Evolutionary conservation across 371 early-diverging fungal species (phyloP).

Genomic region (Rhizopus delemar): DNA sequence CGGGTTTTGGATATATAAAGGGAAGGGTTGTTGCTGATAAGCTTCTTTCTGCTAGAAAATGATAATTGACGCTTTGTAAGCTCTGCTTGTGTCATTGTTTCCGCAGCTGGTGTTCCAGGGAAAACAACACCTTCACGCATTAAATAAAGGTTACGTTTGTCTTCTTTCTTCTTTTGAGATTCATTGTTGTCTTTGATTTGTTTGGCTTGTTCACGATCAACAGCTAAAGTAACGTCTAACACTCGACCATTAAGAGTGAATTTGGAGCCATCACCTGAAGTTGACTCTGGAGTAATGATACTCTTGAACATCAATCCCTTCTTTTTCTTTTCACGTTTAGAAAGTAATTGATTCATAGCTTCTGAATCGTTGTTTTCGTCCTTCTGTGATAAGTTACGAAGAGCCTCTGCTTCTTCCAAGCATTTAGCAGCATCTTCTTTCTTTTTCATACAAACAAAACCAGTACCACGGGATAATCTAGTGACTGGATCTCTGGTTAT

Average conservation of each 20-base stretch:
- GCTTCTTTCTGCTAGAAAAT: conserved; percentile 76
- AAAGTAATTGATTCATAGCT: conserved; percentile 36
- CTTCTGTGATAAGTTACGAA: conserved; percentile 43
- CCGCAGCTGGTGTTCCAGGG: conserved; percentile 82
- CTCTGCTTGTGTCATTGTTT: conserved; percentile 68
- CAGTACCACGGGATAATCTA: conserved; percentile 86
- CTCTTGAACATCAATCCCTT: conserved; percentile 62
- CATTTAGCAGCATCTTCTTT: conserved; percentile 74
- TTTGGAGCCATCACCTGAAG: conserved; percentile 55
- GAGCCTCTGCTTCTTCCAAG: conserved; percentile 65
- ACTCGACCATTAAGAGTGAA: conserved; percentile 83
- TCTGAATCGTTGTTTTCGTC: conserved; percentile 42
- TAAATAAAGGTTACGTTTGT: conserved; percentile 80
- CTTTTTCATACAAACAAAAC: conserved; percentile 85
- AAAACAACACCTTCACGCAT: conserved; percentile 82
- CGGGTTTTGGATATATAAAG: conserved; percentile 87
- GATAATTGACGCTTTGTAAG: conserved; percentile 76
- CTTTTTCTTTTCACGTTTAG: conserved; percentile 54
- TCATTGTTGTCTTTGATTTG: conserved; percentile 65
- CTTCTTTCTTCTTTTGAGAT: conserved; percentile 68
- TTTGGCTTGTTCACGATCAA: conserved; percentile 71
- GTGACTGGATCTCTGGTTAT: conserved; percentile 83
- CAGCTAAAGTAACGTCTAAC: conserved; percentile 79
- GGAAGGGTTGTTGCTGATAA: conserved; percentile 81
- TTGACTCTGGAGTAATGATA: conserved; percentile 70